Base-by-base conservation (phyloP, 371 early-diverging fungal species). In the Actinomucor elegans region DNA sequence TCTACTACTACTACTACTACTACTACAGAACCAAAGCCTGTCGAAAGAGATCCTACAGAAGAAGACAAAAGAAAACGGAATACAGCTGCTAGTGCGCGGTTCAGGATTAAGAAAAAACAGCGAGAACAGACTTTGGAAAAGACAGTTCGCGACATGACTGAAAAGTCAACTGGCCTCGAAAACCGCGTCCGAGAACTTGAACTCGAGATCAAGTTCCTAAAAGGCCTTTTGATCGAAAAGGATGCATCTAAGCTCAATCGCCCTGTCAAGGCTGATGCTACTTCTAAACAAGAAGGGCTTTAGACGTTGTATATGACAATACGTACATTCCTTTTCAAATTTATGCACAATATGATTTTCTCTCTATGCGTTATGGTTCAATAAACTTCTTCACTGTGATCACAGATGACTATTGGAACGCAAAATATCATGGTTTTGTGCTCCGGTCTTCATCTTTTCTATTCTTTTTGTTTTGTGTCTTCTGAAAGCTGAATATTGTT, bases 51-150 rank as follows among this genome's bases (percentile, higher is more conserved):
- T 2, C 12, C 44, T 5, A 26, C 41, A 20, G 86, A 86, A 50
- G 90, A 87, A 38, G 96, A 94, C 62, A 94, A 94, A 70, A 81
- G 96, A 34, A 75, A 84, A 23, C 78, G 96, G 28, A 96, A 96
- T 75, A 96, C 96, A 3, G 93, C 89, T 5, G 97, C 97, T 0
- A 93, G 93, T 1, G 96, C 96, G 5, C 75, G 97, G 24, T 97
- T 97, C 80, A 85, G 97, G 3, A 79, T 92, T 34, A 93, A 94
- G 81, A 97, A 96, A 67, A 91, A 92, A 59, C 56, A 77, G 53
- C 83, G 87, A 41, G 95, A 94, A 64, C 86, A 91, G 77, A 84
- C 79, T 8, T 73, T 94, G 42, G 91, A 93, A 69, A 73, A 75
- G 42, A 88, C 85, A 0, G 91, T 94, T 6, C 73, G 79, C 43